These are phyloP conservation scores for Malassezia obtusa DNA, from an alignment of 1,284 basidiomycete species.

Conservation along the genomic window DNA sequence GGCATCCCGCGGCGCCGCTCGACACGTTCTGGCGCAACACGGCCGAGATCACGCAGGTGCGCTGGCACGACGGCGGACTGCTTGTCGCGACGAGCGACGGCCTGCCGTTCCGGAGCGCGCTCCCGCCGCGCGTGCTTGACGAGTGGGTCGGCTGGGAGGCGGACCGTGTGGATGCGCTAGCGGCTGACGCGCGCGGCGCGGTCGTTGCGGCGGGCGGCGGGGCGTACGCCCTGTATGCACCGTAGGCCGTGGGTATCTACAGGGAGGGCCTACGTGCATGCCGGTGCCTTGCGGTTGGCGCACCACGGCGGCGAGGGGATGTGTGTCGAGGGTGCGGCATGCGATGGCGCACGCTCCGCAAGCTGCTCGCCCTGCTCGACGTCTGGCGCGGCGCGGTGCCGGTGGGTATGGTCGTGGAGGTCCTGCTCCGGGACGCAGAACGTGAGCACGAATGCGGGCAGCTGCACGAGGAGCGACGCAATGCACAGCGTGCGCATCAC, in stretches of 20 bases:
- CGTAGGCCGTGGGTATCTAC: neutral
- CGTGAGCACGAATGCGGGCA: conserved; percentile 36
- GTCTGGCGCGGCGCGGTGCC: neutral
- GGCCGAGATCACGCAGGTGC: conserved; percentile 2
- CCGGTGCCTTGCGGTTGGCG: neutral
- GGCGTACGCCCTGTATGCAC: conserved; percentile 1
- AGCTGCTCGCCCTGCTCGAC: neutral
- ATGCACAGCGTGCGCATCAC: conserved; percentile 42
- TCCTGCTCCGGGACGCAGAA: conserved; percentile 29
- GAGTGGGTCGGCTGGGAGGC: conserved; percentile 37
- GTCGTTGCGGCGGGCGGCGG: conserved; percentile 1
- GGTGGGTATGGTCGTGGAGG: conserved; percentile 2
- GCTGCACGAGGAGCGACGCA: conserved; percentile 28
- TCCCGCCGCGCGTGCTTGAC: conserved; percentile 9
- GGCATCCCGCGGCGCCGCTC: neutral
- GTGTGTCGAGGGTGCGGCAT: neutral
- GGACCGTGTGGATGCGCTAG: conserved; percentile 14
- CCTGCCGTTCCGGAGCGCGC: conserved; percentile 20
- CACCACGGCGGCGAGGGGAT: conserved; percentile 1
- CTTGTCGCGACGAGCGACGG: conserved; percentile 31
- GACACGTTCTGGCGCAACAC: conserved; percentile 4
- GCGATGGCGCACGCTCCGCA: too few relatives aligned
- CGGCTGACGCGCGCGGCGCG: neutral
- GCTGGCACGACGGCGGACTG: neutral
- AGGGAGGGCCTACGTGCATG: neutral